Base-by-base conservation (phyloP, 345 rosid genomes). In the Cochlearia excelsa region DNA sequence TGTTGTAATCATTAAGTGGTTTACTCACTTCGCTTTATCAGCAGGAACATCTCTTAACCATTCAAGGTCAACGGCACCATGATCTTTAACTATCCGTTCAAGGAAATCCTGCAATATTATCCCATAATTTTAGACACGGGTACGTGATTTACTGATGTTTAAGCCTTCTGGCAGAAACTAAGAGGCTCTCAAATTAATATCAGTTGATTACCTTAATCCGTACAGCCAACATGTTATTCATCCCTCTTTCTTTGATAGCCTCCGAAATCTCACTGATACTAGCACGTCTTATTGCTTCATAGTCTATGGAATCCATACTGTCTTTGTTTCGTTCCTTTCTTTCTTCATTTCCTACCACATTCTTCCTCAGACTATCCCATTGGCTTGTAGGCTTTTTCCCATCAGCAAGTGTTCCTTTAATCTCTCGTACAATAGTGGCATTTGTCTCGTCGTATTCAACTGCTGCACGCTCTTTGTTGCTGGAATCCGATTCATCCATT, bases 141-240 rank as follows among this genome's bases (percentile, higher is more conserved):
- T 26, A 45, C 30, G 51, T 43, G 37, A 43, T 33, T n/a, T 51
- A 57, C 55, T 31, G 31, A 30, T 39, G 31, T 61, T 61, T 39
- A 48, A 54, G 56, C 35, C 51, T 67, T 67, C 49, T 49, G 16
- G 26, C 45, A 39, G 43, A 57, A 51, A 33, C 3, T 16, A 11
- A 43, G 11, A 50, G 23, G 8, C 23, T 27, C 16, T 41, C 44
- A 40, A 30, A 47, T 28, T 63, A 30, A 62, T 51, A 54, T 30
- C 30, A 47, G 31, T 61, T n/a, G 39, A 54, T 46, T 77, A 82
- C 98, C 93, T 92, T 72, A 27, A 92, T 92, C 55, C 98, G 74
- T 64, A 77, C 87, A 3, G 96, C 98, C 63, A 92, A 74, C 90
- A 86, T 76, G 65, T 86, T 80, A 75, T 88, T 88, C 93, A 88